Evolutionary conservation across 192 early-diverging fungal species (phyloP), one percentile per base, ranked within the genome.

Genomic region (Coemansia sp.): DNA sequence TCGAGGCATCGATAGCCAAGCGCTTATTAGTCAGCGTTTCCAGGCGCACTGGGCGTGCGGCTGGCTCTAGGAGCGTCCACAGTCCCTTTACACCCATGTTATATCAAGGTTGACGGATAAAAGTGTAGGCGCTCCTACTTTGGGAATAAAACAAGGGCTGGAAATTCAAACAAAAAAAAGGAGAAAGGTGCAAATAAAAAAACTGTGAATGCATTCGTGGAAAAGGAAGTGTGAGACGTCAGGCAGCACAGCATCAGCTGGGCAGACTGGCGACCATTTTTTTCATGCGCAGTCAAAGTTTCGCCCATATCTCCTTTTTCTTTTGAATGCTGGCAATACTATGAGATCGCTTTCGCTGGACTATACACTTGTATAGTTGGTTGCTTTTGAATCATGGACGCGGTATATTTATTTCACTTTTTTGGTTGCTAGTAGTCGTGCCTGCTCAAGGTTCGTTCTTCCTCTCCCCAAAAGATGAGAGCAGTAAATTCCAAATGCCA

Each of bases 31-130:
- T 70, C 33, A 99, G 77, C 17, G 88, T 82, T 17, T 99, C 97
- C 27, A 99, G 76, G 31, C 89, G 84, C 44, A 92, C 85, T 17
- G 91, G 92, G 59, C 92, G 84, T 31, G 89, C 89, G 11, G 87
- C 86, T 4, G 94, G 93, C 63, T 93, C 88, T 27, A 98, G 67
- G 29, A 99, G 84, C 54, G 82, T 73, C 97, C 97, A 99, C 24
- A 99, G 87, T 35, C 90, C 90, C 79, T 98, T 93, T 62, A 99
- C 97, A 59, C 95, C 95, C 97, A 96, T 98, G 61, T 6, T 61
- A 36, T 17, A 34, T 35, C 42, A 48, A 46, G n/a, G n/a, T 53
- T 59, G 37, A 45, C 14, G 17, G 39, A n/a, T 34, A 41, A 17
- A 40, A 66, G 14, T 34, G 34, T 39, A 21, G 19, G 56, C 33